Conservation (phyloP, 2,329 filamentous ascomycete genomes). For the Eutypa lata region DNA sequence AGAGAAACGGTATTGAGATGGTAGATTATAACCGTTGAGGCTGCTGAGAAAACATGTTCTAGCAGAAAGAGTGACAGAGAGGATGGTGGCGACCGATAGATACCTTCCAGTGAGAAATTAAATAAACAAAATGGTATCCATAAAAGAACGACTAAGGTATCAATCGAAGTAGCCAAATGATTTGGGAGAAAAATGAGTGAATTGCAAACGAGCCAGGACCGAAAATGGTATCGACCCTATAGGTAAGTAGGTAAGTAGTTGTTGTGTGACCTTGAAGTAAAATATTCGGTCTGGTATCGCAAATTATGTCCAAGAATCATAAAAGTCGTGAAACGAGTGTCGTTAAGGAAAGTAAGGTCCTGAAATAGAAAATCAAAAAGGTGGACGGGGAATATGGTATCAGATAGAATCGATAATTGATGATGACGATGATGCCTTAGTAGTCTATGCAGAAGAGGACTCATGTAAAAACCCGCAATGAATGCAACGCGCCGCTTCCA, state of each 20-base stretch:
- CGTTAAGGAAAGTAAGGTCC: slow-evolving; percentile 7
- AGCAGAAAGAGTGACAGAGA: too few relatives aligned
- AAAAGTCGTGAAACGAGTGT: slow-evolving; percentile 22
- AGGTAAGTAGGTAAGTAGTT: too few relatives aligned
- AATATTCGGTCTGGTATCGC: slow-evolving; percentile 18
- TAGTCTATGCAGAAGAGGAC: slow-evolving; percentile 10
- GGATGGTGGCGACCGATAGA: neutral
- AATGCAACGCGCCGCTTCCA: neutral
- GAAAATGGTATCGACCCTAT: neutral
- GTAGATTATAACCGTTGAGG: too few relatives aligned
- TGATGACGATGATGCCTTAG: slow-evolving; percentile 11
- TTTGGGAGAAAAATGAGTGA: too few relatives aligned
- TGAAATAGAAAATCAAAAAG: slow-evolving; percentile 4
- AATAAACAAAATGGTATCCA: neutral
- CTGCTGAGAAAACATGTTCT: too few relatives aligned
- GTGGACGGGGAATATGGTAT: slow-evolving; percentile 22
- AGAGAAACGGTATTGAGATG: too few relatives aligned
- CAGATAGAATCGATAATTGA: slow-evolving; percentile 6
- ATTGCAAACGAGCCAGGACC: too few relatives aligned
- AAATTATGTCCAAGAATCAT: slow-evolving; percentile 31
- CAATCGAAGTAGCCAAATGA: neutral
- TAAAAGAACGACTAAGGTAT: neutral
- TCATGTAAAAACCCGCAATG: neutral
- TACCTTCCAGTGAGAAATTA: neutral
- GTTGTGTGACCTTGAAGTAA: slow-evolving; percentile 8